These are phyloP conservation scores for Mycogone perniciosa DNA, from an alignment of 2,329 filamentous ascomycete species.

Conservation along the genomic window DNA sequence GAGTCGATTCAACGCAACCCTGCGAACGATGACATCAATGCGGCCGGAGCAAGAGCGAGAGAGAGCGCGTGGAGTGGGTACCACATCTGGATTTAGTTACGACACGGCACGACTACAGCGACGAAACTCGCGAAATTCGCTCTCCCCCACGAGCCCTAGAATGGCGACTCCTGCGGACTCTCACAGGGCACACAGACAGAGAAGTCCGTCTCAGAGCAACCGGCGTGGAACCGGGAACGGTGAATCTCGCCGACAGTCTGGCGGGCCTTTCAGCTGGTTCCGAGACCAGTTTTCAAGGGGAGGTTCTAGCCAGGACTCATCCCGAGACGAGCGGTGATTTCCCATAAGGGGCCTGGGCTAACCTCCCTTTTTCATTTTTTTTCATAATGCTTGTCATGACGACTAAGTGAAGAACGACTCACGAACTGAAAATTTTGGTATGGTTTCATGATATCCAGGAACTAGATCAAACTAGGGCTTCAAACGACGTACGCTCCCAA, in stretches of 20 bases:
- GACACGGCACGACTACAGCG: conserved; percentile 31
- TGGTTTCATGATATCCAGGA: not conserved
- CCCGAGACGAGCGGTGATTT: conserved; percentile 20
- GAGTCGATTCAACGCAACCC: conserved; percentile 24
- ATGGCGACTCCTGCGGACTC: conserved; percentile 21
- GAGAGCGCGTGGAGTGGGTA: conserved; percentile 19
- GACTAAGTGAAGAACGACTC: not conserved
- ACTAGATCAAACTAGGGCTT: not conserved
- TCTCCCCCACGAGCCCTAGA: conserved; percentile 33
- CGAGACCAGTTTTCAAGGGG: conserved; percentile 34
- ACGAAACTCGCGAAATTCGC: conserved; percentile 33
- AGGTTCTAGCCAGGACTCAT: conserved; percentile 21
- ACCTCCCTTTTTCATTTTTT: not conserved
- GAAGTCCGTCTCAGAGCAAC: conserved; percentile 33
- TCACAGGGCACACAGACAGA: conserved; percentile 28
- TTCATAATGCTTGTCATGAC: not conserved
- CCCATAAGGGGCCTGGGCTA: not conserved
- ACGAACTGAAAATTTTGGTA: not conserved
- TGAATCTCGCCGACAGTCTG: conserved; percentile 26
- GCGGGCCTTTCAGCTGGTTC: conserved; percentile 38
- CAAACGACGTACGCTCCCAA: not conserved
- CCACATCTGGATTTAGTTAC: conserved; percentile 23
- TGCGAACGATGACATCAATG: conserved; percentile 24
- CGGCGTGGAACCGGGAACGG: conserved; percentile 24
- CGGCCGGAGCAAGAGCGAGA: conserved; percentile 22